Evolutionary conservation across 1,139 yeast genomes (phyloP).

Genomic region (Hyphopichia pseudoburtonii): DNA sequence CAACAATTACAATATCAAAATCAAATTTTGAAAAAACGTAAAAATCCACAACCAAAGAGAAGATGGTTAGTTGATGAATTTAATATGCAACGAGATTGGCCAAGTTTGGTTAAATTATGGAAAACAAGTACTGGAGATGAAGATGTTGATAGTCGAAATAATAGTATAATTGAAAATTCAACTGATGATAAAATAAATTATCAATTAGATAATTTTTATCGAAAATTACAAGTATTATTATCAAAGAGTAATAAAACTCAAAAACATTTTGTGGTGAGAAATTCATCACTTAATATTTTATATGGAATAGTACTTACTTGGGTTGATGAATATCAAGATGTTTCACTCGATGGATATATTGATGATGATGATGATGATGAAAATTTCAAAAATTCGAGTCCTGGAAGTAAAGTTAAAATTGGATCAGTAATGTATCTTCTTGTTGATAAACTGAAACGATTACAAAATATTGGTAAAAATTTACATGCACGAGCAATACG

Average conservation of each 20-base stretch:
- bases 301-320: slow-evolving; percentile 63
- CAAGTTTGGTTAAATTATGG: slow-evolving; percentile 46
- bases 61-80: slow-evolving; percentile 65
- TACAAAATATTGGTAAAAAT: slow-evolving; percentile 59
- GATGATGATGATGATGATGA: slow-evolving; percentile 1
- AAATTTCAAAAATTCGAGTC: background rate
- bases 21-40: slow-evolving; percentile 10
- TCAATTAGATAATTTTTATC: slow-evolving; percentile 30
- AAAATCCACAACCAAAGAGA: slow-evolving; percentile 33
- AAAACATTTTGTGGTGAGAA: slow-evolving; percentile 59
- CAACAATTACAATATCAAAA: background rate
- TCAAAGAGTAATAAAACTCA: slow-evolving; percentile 28
- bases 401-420: slow-evolving; percentile 16
- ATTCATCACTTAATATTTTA: slow-evolving; percentile 55
- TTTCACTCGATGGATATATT: slow-evolving; percentile 16
- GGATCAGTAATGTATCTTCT: slow-evolving; percentile 52
- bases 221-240: slow-evolving; percentile 32
- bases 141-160: slow-evolving; percentile 2
- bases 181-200: slow-evolving; percentile 18
- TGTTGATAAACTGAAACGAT: slow-evolving; percentile 57
- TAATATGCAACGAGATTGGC: slow-evolving; percentile 51
- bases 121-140: slow-evolving; percentile 27
- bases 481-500: slow-evolving; percentile 56
- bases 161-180: background rate
- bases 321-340: slow-evolving; percentile 34